Evolutionary conservation across 2,329 filamentous ascomycete genomes (phyloP).

Genomic region (Monosporascus ibericus): DNA sequence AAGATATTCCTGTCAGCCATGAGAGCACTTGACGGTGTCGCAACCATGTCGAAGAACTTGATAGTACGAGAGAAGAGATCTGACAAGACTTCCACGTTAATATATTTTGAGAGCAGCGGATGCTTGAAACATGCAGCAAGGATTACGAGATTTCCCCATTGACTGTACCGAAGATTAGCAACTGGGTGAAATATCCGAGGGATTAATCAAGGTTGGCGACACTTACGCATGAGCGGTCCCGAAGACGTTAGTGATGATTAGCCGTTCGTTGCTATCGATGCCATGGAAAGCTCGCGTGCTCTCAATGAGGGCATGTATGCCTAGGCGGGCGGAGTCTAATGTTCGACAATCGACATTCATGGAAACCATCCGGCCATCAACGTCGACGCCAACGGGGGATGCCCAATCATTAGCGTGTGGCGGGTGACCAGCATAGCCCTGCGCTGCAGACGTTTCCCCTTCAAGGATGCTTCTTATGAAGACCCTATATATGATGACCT

Average conservation of each 20-base stretch:
- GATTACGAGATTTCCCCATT: constrained; percentile 96
- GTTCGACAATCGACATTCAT: constrained; percentile 39
- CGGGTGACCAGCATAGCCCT: constrained; percentile 11
- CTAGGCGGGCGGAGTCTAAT: constrained; percentile 51
- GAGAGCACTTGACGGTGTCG: constrained; percentile 70
- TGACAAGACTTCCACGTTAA: constrained; percentile 51
- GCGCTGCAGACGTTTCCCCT: constrained; percentile 13
- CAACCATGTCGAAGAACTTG: constrained; percentile 62
- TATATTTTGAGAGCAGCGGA: constrained; percentile 49
- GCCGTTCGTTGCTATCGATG: constrained; percentile 52
- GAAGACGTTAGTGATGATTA: constrained; percentile 92
- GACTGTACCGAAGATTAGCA: constrained; percentile 45
- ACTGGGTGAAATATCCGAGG: not conserved
- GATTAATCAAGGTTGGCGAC: constrained; percentile 1
- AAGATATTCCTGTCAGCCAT: constrained; percentile 70
- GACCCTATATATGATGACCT: constrained; percentile 82
- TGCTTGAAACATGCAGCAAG: constrained; percentile 75
- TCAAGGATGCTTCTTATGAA: constrained; percentile 57
- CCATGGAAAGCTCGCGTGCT: constrained; percentile 79
- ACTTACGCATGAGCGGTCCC: constrained; percentile 94
- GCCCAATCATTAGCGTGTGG: constrained; percentile 9
- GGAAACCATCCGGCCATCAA: constrained; percentile 11
- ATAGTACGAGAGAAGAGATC: constrained; percentile 68
- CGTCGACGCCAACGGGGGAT: constrained; percentile 5
- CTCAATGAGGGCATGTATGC: constrained; percentile 69